These are phyloP conservation scores for Rubia yunnanensis DNA, from an alignment of 257 asterid genomes.

Conservation along the genomic window DNA sequence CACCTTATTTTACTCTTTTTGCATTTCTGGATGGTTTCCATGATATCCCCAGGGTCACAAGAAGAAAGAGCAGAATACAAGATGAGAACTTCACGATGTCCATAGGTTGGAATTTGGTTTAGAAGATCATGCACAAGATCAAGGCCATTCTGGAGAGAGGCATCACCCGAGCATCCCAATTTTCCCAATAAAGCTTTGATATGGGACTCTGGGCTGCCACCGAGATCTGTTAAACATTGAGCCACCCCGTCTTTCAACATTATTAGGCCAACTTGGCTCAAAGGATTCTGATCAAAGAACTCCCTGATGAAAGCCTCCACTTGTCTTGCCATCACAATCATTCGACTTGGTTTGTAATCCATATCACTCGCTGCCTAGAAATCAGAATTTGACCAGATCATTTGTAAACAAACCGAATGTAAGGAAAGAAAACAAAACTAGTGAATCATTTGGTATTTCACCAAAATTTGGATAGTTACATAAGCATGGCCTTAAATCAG, in stretches of 20 bases:
- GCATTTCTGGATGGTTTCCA: constrained; percentile 80
- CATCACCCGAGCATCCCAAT: constrained; percentile 79
- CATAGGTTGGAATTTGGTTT: constrained; percentile 78
- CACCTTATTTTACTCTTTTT: constrained; percentile 76
- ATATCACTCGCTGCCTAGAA: constrained; percentile 78
- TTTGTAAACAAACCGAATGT: constrained; percentile 3
- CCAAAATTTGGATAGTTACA: no score
- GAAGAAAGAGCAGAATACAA: constrained; percentile 85
- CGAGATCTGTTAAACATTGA: constrained; percentile 75
- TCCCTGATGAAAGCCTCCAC: constrained; percentile 91
- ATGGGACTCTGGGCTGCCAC: constrained; percentile 96
- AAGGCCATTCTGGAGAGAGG: constrained; percentile 89
- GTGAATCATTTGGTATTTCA: neutral
- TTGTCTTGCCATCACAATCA: constrained; percentile 79
- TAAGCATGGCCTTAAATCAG: neutral
- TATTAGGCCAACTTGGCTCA: constrained; percentile 79
- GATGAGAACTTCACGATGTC: constrained; percentile 92
- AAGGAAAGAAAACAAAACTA: constrained; percentile 1
- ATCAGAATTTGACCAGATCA: constrained; percentile 17
- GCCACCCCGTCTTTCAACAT: constrained; percentile 82
- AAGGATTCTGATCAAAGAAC: constrained; percentile 88
- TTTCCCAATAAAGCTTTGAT: constrained; percentile 90
- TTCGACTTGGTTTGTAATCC: constrained; percentile 88
- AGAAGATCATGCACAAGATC: constrained; percentile 76
- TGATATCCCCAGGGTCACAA: constrained; percentile 89